Base-by-base conservation (phyloP, 257 asterid species). In the Ligustrum vulgare region DNA sequence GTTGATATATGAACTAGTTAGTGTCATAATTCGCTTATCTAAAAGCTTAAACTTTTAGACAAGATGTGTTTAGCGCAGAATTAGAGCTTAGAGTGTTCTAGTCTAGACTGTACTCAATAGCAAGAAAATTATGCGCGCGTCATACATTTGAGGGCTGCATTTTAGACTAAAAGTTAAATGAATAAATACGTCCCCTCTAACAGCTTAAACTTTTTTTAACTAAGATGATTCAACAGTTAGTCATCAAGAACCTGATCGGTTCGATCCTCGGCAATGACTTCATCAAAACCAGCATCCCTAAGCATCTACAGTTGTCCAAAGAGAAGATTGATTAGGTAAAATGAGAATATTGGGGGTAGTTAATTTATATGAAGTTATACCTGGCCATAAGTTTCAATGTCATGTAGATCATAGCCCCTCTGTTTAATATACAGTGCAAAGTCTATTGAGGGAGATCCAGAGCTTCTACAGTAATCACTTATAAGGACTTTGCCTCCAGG, bases 401-500 rank as follows among this genome's bases (percentile, higher is more conserved):
- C 94, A 43, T 95, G 98, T 35, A 93, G 89, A 79, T 95, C 97
- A 63, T 95, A 95, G 13, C 96, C 98, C 82, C 97, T 87, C 82
- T 93, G 92, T 89, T 93, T 86, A 75, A 95, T 95, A 82, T 95
- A 95, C 75, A 81, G 83, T 0, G 89, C 75, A 66, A 95, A 95
- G 35, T 93, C 93, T 47, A 77, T 77, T 36, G 98, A 91, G 23
- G 97, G 88, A 56, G 90, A 58, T 60, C 93, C 97, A 39, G 93
- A 87, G 32, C 70, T 90, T 83, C 86, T 93, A 86, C 99, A 95
- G 87, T 95, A 95, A 82, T 95, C 99, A 56, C 90, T 91, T 36
- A 90, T 93, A 22, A 95, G 96, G 68, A 95, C 92, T 80, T 82
- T 93, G 70, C 99, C 99, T 58, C 99, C 98, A 2, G 99, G 99